Base-by-base conservation (phyloP, 2,329 filamentous ascomycete genomes). In the Arthrobotrys conoides region DNA sequence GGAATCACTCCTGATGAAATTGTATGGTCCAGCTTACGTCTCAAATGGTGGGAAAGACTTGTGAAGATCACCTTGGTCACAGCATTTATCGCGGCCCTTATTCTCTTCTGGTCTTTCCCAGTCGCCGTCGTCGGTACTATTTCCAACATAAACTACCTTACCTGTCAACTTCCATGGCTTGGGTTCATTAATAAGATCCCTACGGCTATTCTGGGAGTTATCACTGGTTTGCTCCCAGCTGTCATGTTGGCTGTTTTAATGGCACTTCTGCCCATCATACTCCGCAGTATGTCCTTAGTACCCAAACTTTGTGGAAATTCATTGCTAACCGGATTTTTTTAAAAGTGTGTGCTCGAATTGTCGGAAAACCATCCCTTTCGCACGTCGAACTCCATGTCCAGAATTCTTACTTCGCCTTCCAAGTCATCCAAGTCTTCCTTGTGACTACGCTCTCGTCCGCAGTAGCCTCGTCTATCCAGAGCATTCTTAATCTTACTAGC, bases 351-450 rank as follows among this genome's bases (percentile, higher is more conserved):
- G 94, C 94, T 80, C 94, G 90, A 83, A 84, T 92, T 41, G 88
- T 92, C 53, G 96, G 96, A 70, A 92, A 92, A 79, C 93, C 94
- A 0, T 96, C 93, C 0, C 84, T 90, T 5, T 91, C 93, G 0
- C 88, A 91, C 10, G 90, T 97, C 16, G 96, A 99, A 84, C 87
- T 98, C 8, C 94, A 93, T 75, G 94, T 93, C 0, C 93, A 98
- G 83, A 96, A 94, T 82, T 92, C 90, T 81, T 98, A 96, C 87
- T 99, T 97, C 83, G 90, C 89, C 55, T 96, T 96, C 86, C 93
- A 96, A 84, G 90, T 98, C 51, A 88, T 97, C 20, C 94, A 98
- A 83, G 93, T 97, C 53, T 98, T 98, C 86, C 86, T 98, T 72
- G 90, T 98, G 61, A 91, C 93, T 0, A 97, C 95, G 0, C 81